A percentile compares a stretch with the other conserved stretches of the same genome.
These are phyloP conservation scores for Gossypium australe DNA, from an alignment of 345 rosid species.

Conservation along the genomic window DNA sequence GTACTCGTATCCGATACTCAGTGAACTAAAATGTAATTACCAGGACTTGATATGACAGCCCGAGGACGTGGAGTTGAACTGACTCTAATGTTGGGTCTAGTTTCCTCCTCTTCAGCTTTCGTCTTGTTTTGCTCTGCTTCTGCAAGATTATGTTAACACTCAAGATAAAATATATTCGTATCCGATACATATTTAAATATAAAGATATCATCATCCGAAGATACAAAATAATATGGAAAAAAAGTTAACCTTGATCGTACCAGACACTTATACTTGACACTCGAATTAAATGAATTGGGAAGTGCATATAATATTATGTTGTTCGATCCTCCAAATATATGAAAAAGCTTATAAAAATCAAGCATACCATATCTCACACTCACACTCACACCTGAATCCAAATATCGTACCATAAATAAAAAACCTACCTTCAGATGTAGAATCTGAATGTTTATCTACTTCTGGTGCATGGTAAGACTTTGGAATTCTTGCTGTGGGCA, in stretches of 20 bases:
- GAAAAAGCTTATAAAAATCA: no score
- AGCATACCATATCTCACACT: no score
- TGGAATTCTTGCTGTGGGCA: constrained; percentile 34
- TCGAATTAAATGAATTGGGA: neutral
- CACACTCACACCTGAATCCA: no score
- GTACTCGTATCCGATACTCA: no score
- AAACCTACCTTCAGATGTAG: constrained; percentile 26
- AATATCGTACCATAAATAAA: neutral
- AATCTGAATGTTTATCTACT: constrained; percentile 14
- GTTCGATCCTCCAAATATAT: no score
- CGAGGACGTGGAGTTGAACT: constrained; percentile 53
- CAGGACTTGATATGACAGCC: constrained; percentile 67
- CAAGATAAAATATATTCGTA: no score
- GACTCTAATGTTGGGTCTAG: constrained; percentile 43
- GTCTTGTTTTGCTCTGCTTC: constrained; percentile 27
- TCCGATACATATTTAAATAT: neutral
- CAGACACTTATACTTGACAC: neutral
- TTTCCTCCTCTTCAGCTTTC: constrained; percentile 21
- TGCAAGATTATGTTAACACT: constrained; percentile 1
- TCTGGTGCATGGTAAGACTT: constrained; percentile 16
- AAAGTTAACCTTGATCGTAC: neutral
- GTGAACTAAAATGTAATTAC: constrained; percentile 21
- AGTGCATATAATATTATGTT: neutral
- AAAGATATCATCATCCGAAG: neutral
- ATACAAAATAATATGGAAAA: neutral